A percentile compares a stretch with the other conserved stretches of the same genome.
phyloP scores from a whole-genome alignment of 1,139 yeast genomes.

The Geotrichum histeridarum region DNA sequence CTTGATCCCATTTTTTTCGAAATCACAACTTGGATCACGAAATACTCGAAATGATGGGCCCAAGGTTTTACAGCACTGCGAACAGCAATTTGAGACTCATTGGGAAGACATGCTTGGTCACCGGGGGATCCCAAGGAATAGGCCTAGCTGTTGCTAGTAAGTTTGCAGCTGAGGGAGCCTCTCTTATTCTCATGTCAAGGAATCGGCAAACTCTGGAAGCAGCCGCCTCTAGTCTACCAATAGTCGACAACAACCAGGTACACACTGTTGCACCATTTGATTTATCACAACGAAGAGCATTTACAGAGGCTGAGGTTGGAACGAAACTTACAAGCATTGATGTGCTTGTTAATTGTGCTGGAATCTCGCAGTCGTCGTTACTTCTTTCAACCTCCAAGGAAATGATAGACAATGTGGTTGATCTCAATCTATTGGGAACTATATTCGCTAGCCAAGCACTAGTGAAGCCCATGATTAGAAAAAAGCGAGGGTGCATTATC shows the following conservation, averaged over 20 bases:
- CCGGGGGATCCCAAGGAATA: constrained; percentile 86
- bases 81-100: constrained; percentile 15
- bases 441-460: constrained; percentile 53
- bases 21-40: background rate
- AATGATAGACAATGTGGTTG: constrained; percentile 48
- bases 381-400: constrained; percentile 44
- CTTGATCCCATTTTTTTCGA: background rate
- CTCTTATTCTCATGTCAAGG: constrained; percentile 59
- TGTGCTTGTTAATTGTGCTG: constrained; percentile 75
- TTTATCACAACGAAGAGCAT: constrained; percentile 37
- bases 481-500: constrained; percentile 43
- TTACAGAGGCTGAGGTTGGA: constrained; percentile 25
- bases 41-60: background rate
- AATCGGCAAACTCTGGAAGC: constrained; percentile 40
- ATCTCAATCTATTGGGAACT: constrained; percentile 62
- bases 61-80: background rate
- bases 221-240: constrained; percentile 40
- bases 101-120: constrained; percentile 40
- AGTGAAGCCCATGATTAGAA: constrained; percentile 47
- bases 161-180: constrained; percentile 59
- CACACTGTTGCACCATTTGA: constrained; percentile 55
- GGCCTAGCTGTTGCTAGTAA: constrained; percentile 62
- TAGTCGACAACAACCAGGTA: constrained; percentile 31
- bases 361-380: constrained; percentile 60
- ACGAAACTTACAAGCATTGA: constrained; percentile 31